Base-by-base conservation (phyloP, 768 basidiomycete species). In the Lyophyllum decastes region DNA sequence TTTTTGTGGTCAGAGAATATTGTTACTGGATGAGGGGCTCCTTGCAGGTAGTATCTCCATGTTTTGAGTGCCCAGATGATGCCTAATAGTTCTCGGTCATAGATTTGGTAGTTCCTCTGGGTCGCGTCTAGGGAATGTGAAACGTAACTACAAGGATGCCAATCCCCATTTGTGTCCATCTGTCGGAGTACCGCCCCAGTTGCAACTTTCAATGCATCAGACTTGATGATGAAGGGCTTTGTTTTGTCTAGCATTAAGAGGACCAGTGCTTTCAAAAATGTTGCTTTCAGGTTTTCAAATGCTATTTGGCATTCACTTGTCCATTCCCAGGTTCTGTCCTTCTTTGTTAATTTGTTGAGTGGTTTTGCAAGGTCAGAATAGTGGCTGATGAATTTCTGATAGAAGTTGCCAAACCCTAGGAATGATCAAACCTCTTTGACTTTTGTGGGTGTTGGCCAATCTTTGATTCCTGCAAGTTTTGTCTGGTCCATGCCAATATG, bases 1-100 rank as follows among this genome's bases (percentile, higher is more conserved):
- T 72, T 72, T n/a, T 64, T 62, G 51, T 70, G 66, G 44, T 70
- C 64, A 2, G 64, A 60, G 2, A 49, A 25, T 2, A 70, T 60
- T 17, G 58, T 54, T 8, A 64, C 26, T 3, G 54, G 59, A 2
- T 51, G 9, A 2, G 49, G 14, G 1, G 57, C 34, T 30, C 66
- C 67, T 9, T 63, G 54, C 0, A 71, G 45, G 51, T 72, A 72
- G 11, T 66, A 64, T 2, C 66, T 41, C 73, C 72, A 78, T 25
- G 68, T 62, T 5, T 65, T 53, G 0, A 76, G 55, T 4, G 72
- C 70, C 17, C 65, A n/a, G 19, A 82, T 70, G 12, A 82, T 78
- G 0, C 76, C 74, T 8, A 81, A 67, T 4, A 81, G 50, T 64
- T 82, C 79, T 53, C 72, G 70, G 64, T 82, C 76, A 50, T 78